Base-by-base conservation (phyloP, 176 grass and related monocot genomes). In the Avena sativa region DNA sequence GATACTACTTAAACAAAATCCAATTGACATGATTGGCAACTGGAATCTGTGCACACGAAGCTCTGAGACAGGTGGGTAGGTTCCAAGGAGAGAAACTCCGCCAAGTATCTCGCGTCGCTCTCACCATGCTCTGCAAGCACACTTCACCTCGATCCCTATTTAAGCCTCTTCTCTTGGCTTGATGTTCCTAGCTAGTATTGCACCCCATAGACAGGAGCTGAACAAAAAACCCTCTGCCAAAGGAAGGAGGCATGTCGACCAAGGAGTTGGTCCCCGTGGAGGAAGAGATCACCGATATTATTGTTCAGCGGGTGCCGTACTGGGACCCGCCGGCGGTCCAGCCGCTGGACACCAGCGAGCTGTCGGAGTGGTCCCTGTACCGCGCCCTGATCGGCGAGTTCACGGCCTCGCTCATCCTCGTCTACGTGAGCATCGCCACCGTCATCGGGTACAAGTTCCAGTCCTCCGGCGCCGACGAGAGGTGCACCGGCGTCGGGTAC, bases 341-440 rank as follows among this genome's bases (percentile, higher is more conserved):
- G 17, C 53, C 79, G 10, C 36, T 86, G 34, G 56, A 86, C 23
- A 21, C 36, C 36, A 56, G 32, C 21, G 85, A 86, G 76, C 85
- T 86, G 65, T 11, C 16, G 6, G 71, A 59, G 52, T 86, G 76
- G 76, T 72, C 76, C 12, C 85, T 86, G 3, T 86, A 86, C 85
- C 85, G 76, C 76, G 85, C 85, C n/a, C 49, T 25, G 23, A 86
- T 86, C 65, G 85, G 65, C 53, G 65, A 86, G 85, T 86, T 86
- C 76, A 56, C 79, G 0, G 85, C 85, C 36, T 71, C 85, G 38
- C 76, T 80, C 36, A 66, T 86, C 76, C 79, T 86, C 76, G 51
- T 86, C 52, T 86, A 86, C 76, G 51, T 86, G 5, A 80, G 64
- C 21, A 43, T 80, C 38, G 52, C 85, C 76, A 86, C 76, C 51